These are phyloP conservation scores for Areca catechu DNA, from an alignment of 176 grass and related monocot species.

Conservation along the genomic window DNA sequence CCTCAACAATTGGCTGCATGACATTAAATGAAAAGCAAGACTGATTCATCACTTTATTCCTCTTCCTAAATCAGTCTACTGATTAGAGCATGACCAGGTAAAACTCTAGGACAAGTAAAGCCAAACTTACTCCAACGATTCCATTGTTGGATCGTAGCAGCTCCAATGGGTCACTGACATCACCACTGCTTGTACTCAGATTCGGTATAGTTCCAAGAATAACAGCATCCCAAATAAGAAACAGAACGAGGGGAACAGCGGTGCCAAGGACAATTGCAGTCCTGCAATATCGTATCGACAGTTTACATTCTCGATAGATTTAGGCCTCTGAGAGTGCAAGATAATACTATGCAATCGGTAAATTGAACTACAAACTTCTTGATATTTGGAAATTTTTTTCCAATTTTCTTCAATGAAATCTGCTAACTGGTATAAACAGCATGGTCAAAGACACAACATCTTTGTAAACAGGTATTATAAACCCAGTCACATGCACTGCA, in stretches of 20 bases:
- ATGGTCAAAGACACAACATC: too few relatives aligned
- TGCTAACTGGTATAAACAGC: too few relatives aligned
- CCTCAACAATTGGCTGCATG: conserved; percentile 75
- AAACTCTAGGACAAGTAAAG: conserved; percentile 7
- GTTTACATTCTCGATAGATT: too few relatives aligned
- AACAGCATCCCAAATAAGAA: conserved; percentile 88
- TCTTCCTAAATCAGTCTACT: too few relatives aligned
- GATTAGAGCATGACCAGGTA: not conserved
- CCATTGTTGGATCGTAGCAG: conserved; percentile 64
- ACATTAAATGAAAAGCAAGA: conserved; percentile 1
- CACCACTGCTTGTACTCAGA: conserved; percentile 26
- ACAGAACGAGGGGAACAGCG: conserved; percentile 78
- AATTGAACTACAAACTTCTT: too few relatives aligned
- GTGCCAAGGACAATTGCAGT: conserved; percentile 69
- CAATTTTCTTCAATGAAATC: too few relatives aligned
- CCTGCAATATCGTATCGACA: conserved; percentile 29
- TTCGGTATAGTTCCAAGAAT: conserved; percentile 64
- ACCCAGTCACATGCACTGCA: too few relatives aligned
- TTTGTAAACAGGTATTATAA: too few relatives aligned
- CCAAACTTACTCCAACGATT: conserved; percentile 58
- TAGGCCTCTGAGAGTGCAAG: too few relatives aligned
- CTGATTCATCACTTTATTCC: not conserved
- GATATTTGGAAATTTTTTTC: too few relatives aligned
- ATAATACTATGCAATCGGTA: too few relatives aligned
- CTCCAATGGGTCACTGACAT: conserved; percentile 50